Evolutionary conservation across 2,329 filamentous ascomycete genomes (phyloP), one percentile per base, ranked within the genome.

Genomic region (Clonostachys rosea): DNA sequence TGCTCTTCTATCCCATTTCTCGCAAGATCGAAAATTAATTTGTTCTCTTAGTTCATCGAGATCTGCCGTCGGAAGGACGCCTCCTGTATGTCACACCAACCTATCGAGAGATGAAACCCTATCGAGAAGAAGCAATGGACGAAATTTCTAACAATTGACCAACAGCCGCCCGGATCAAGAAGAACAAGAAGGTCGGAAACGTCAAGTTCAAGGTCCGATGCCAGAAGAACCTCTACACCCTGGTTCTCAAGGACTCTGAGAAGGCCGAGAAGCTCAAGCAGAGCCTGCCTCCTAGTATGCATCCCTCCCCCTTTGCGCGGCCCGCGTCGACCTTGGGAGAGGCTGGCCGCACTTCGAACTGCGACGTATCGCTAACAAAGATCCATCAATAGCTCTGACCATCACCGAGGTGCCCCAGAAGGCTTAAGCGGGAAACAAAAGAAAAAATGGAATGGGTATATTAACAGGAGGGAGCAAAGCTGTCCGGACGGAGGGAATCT

Each of bases 161-260:
- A 64, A 55, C 64, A 92, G 88, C 88, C 75, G 88, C 88, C 69
- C 86, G 88, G 74, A 90, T 92, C 82, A 92, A 97, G 91, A 94
- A 95, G 84, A 95, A 86, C 85, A 87, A 85, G 76, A 86, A 87
- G 78, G 78, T 79, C 68, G 83, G 86, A 72, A 86, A 92, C 82
- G 91, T 94, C 86, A 99, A 99, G 88, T 97, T 99, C 91, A 99
- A 99, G 90, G 92, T 99, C 83, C 90, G 94, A 75, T 97, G 94
- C 87, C 82, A 89, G 73, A 84, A 86, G 68, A 86, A 94, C 82
- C 82, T 99, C 63, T 99, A 99, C 88, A 96, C 94, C 63, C 86
- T 99, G 64, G 89, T 95, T 71, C 86, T 99, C 67, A 96, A 96
- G 86, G 94, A 99, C 79, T 83, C 84, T 68, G 94, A 96, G 72